Evolutionary conservation across 768 basidiomycete genomes (phyloP).

Genomic region (Suillus spraguei): DNA sequence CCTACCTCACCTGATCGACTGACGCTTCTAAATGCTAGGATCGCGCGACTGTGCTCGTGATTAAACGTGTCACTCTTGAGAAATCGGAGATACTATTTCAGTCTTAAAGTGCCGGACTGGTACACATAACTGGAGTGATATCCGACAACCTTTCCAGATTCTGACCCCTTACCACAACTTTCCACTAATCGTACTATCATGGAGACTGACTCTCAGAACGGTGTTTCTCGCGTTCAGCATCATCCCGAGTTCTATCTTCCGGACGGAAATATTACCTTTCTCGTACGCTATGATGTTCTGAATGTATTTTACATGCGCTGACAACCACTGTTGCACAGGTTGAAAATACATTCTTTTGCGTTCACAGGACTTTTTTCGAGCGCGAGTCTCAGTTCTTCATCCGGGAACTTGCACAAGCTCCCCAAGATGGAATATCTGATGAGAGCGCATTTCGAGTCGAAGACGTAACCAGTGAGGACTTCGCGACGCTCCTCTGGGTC

Average conservation of each 20-base stretch:
- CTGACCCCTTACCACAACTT: not conserved
- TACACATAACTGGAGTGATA: not conserved
- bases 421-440: not conserved
- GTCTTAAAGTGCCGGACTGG: not conserved
- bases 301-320: not conserved
- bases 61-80: not conserved
- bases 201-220: not conserved
- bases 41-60: not conserved
- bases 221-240: not conserved
- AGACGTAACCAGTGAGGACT: slow-evolving; percentile 36
- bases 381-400: slow-evolving; percentile 37
- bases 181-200: not conserved
- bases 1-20: not conserved
- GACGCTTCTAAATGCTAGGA: slow-evolving; percentile 6
- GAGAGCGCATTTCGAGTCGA: slow-evolving; percentile 20
- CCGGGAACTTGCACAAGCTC: slow-evolving; percentile 20
- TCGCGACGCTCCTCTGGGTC: slow-evolving; percentile 52
- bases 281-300: slow-evolving; percentile 40
- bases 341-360: slow-evolving; percentile 31
- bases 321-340: slow-evolving; percentile 29
- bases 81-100: not conserved
- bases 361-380: slow-evolving; percentile 41
- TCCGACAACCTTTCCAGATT: not conserved
- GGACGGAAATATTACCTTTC: slow-evolving; percentile 55
- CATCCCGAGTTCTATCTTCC: slow-evolving; percentile 50